Evolutionary conservation across 768 basidiomycete genomes (phyloP), one percentile per base, ranked within the genome.

Genomic region (Mycena rosella): DNA sequence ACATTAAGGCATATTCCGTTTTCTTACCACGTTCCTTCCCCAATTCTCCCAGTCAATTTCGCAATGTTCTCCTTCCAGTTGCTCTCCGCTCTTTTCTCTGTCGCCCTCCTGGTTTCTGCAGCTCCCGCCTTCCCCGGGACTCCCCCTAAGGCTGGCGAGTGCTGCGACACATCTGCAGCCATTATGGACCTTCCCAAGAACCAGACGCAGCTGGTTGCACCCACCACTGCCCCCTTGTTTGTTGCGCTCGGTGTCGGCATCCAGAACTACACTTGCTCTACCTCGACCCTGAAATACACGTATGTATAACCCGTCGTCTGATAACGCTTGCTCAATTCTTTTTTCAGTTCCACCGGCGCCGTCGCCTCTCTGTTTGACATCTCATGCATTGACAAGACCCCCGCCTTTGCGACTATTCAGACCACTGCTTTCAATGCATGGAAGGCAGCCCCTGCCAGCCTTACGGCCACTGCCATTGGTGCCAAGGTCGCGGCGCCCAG

Each of bases 201-300:
- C 42, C 79, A 80, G 57, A 67, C 78, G 13, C 62, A 73, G 0
- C 75, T 87, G 40, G 74, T 80, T 4, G 71, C 74, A 20, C 85
- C 85, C 7, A 76, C 77, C 10, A 71, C 71, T 24, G 64, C 77
- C 0, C 77, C 82, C 3, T 76, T 74, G 15, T 85, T 79, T 72
- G 79, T 88, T 54, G 81, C 80, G 9, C 73, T 87, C 30, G 85
- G 79, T 22, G 74, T 87, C 53, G 85, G 74, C 22, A 71, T 81
- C 51, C 82, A 84, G 69, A 83, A 84, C 73, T 85, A 84, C 73
- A 84, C 80, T 24, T 84, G 84, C 71, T 73, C 59, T 42, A 64
- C 70, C 1, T 8, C 44, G 73, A 77, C 65, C 79, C 63, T 68
- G 29, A 79, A 78, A 76, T 84, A 74, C 72, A 73, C 76, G 83